Conservation (phyloP, 2,329 filamentous ascomycete species). For the Sarocladiaceae sp. region DNA sequence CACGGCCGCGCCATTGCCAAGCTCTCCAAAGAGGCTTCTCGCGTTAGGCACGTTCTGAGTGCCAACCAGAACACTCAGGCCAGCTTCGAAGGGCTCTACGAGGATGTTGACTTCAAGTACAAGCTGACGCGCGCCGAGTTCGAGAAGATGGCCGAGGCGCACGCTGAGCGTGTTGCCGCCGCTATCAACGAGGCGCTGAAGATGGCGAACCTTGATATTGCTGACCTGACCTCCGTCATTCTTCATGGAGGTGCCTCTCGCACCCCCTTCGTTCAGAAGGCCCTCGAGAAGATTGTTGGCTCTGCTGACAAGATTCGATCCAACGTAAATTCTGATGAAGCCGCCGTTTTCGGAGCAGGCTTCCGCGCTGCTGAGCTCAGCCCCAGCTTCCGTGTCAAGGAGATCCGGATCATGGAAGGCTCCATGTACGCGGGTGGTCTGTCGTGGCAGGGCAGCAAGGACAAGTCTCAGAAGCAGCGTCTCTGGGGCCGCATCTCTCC, state of each 20-base stretch:
- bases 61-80: slow-evolving; percentile 78
- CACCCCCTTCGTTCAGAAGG: slow-evolving; percentile 89
- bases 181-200: slow-evolving; percentile 71
- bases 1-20: slow-evolving; percentile 85
- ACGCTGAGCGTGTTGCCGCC: slow-evolving; percentile 60
- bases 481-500: slow-evolving; percentile 75
- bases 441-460: slow-evolving; percentile 61
- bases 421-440: slow-evolving; percentile 68
- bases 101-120: slow-evolving; percentile 90
- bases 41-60: slow-evolving; percentile 80
- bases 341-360: slow-evolving; percentile 89
- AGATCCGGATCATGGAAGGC: slow-evolving; percentile 78
- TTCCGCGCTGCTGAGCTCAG: slow-evolving; percentile 91
- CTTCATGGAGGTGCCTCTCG: slow-evolving; percentile 85
- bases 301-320: slow-evolving; percentile 73
- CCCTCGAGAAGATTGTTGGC: slow-evolving; percentile 70
- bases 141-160: slow-evolving; percentile 65
- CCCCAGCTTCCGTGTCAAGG: slow-evolving; percentile 95
- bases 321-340: slow-evolving; percentile 96
- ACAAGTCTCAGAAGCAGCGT: slow-evolving; percentile 69
- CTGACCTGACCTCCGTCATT: slow-evolving; percentile 82
- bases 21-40: slow-evolving; percentile 88
- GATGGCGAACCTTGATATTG: slow-evolving; percentile 63
- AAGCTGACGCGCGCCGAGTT: slow-evolving; percentile 76
- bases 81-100: slow-evolving; percentile 82